phyloP scores from a whole-genome alignment of 2,329 filamentous ascomycete genomes.

The Achaetomium macrosporum region DNA sequence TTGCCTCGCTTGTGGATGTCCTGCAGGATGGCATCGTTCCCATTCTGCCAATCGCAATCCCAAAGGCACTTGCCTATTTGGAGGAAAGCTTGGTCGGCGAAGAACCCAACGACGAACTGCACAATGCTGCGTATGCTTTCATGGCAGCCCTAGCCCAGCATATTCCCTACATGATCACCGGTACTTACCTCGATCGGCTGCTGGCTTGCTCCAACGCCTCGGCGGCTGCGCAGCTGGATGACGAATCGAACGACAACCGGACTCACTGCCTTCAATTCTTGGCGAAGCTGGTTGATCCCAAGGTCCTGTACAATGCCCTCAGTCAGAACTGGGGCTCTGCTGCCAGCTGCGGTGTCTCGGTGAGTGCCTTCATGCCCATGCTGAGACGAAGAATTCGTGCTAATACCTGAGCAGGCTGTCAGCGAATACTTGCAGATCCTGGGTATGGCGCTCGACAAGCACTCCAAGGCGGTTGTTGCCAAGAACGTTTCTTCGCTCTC shows the following conservation, averaged over 20 bases:
- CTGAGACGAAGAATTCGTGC: constrained; percentile 9
- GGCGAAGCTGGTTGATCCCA: constrained; percentile 70
- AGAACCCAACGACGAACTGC: constrained; percentile 56
- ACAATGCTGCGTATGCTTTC: constrained; percentile 77
- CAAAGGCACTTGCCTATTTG: constrained; percentile 66
- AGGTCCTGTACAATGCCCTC: constrained; percentile 67
- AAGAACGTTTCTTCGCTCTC: constrained; percentile 70
- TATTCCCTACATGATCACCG: constrained; percentile 83
- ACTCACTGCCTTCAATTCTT: constrained; percentile 65
- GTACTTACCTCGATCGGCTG: constrained; percentile 64
- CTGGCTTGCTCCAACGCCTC: constrained; percentile 68
- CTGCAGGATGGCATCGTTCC: constrained; percentile 81
- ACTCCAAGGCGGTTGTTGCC: constrained; percentile 70
- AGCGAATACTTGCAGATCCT: constrained; percentile 66
- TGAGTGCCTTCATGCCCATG: constrained; percentile 36
- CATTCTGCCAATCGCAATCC: constrained; percentile 69
- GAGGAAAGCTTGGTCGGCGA: constrained; percentile 52
- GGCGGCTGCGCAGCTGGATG: constrained; percentile 54
- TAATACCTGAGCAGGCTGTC: constrained; percentile 47
- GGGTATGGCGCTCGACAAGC: constrained; percentile 65
- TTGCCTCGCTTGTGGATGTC: constrained; percentile 85
- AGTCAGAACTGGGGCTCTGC: constrained; percentile 66
- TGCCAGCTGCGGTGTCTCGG: constrained; percentile 53
- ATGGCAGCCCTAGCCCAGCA: constrained; percentile 74
- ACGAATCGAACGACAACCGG: constrained; percentile 59